phyloP scores from a whole-genome alignment of 2,329 filamentous ascomycete genomes.

The Zymoseptoria ardabiliae region DNA sequence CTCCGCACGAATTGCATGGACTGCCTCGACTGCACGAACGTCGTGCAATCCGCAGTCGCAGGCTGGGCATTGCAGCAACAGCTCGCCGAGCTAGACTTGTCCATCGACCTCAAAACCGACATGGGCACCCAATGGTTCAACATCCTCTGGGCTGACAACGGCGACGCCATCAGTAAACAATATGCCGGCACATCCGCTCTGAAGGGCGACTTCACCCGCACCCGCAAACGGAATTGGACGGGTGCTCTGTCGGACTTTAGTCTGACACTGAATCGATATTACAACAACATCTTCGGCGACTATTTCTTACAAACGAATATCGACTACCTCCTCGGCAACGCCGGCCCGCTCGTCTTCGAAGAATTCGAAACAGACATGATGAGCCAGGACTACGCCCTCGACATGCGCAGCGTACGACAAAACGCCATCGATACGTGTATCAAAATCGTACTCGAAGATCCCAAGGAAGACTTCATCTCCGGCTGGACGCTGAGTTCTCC shows the following conservation, averaged over 20 bases:
- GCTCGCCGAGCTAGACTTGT: slow-evolving; percentile 66
- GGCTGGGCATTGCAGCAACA: slow-evolving; percentile 75
- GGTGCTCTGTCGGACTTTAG: slow-evolving; percentile 88
- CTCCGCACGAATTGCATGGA: slow-evolving; percentile 99
- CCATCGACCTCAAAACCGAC: slow-evolving; percentile 67
- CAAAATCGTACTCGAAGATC: slow-evolving; percentile 72
- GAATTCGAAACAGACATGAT: slow-evolving; percentile 94
- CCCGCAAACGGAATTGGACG: slow-evolving; percentile 79
- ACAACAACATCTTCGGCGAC: slow-evolving; percentile 89
- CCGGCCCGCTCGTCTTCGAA: slow-evolving; percentile 76
- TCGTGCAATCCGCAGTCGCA: slow-evolving; percentile 86
- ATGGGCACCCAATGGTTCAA: slow-evolving; percentile 90
- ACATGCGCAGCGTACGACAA: slow-evolving; percentile 74
- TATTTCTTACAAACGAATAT: slow-evolving; percentile 97
- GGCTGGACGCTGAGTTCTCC: slow-evolving; percentile 87
- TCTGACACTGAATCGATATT: slow-evolving; percentile 72
- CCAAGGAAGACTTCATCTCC: slow-evolving; percentile 75
- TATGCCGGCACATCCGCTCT: slow-evolving; percentile 93
- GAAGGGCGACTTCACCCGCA: slow-evolving; percentile 94
- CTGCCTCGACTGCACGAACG: slow-evolving; percentile 90
- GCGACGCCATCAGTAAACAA: slow-evolving; percentile 89
- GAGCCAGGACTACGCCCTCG: slow-evolving; percentile 84
- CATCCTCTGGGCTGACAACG: slow-evolving; percentile 89
- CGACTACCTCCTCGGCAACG: slow-evolving; percentile 86
- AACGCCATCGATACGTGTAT: slow-evolving; percentile 84